Evolutionary conservation across 1,284 basidiomycete species (phyloP), one percentile per base, ranked within the genome.

Genomic region (Papiliotrema terrestris): DNA sequence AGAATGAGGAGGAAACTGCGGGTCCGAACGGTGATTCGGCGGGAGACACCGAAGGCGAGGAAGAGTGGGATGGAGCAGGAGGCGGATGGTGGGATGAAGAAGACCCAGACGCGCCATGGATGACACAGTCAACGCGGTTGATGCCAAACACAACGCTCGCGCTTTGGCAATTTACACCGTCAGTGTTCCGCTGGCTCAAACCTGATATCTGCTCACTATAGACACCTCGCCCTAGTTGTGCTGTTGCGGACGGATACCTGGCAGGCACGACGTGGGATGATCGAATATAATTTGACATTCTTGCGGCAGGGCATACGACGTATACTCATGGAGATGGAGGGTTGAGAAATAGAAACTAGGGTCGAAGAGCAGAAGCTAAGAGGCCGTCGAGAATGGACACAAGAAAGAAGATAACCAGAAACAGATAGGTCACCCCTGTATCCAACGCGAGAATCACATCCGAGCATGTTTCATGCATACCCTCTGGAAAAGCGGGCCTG

Each of bases 241-340:
- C 78, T 95, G 45, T 74, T 96, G 14, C 87, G 89, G 19, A 89
- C 90, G 1, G 80, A 84, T 42, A 85, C 89, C 17, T 92, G 86
- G 69, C 86, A 91, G 53, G 81, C 83, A 52, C 82, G 87, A 58
- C 80, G 89, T 22, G 91, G 90, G 17, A 80, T 94, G 58, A 83
- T 97, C 43, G 93, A 97, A 73, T 95, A 91, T 76, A 98, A 98
- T 67, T 86, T 97, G 5, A 87, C 91, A 20, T 91, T 89, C 74
- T 87, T 97, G 73, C 73, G 81, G 13, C 74, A 79, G 23, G 80
- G 80, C 3, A 74, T 82, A 1, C 69, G 78, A 47, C 65, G 76
- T 41, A 76, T 81, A 20, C 58, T 78, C 29, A 67, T 71, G 59
- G 72, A 70, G 37, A 59, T 62, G 43, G 55, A 63, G 44, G 46